These are phyloP conservation scores for Brassica napus DNA, from an alignment of 345 rosid genomes.

Conservation along the genomic window DNA sequence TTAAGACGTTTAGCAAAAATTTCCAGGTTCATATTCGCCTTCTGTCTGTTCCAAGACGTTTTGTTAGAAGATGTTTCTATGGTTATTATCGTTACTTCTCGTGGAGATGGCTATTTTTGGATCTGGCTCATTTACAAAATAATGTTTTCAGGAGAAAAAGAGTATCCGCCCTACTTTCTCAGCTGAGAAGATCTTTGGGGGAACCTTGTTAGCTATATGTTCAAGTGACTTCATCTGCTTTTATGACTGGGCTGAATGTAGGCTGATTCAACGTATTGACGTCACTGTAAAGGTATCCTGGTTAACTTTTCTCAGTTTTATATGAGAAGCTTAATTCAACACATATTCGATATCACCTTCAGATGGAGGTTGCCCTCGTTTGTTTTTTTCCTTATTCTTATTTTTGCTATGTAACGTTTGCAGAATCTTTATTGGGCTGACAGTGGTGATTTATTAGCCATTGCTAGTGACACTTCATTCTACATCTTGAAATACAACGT, in stretches of 20 bases:
- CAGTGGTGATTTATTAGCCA: constrained; percentile 93
- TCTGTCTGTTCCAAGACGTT: not conserved
- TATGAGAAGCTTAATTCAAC: constrained; percentile 16
- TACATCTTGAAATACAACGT: constrained; percentile 95
- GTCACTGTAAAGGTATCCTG: constrained; percentile 85
- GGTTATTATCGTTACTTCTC: constrained; percentile 15
- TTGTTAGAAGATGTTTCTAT: constrained; percentile 2
- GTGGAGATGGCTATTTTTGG: not conserved
- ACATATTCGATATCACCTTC: constrained; percentile 11
- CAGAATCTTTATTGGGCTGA: constrained; percentile 99
- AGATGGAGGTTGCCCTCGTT: constrained; percentile 13
- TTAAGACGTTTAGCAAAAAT: constrained; percentile 83
- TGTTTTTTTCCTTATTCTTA: constrained; percentile 19
- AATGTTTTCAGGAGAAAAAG: constrained; percentile 75
- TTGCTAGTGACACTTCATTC: constrained; percentile 95
- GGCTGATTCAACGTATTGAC: constrained; percentile 94
- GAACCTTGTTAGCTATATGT: constrained; percentile 94
- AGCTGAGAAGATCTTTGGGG: constrained; percentile 89
- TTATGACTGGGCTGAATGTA: constrained; percentile 99
- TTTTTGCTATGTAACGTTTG: constrained; percentile 25
- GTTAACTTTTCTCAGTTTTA: constrained; percentile 11
- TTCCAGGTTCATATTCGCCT: constrained; percentile 68
- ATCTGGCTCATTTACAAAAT: constrained; percentile 31
- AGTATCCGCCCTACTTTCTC: constrained; percentile 92
- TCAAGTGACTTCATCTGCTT: constrained; percentile 97